Base-by-base conservation (phyloP, 345 rosid genomes). In the Geranium brycei region DNA sequence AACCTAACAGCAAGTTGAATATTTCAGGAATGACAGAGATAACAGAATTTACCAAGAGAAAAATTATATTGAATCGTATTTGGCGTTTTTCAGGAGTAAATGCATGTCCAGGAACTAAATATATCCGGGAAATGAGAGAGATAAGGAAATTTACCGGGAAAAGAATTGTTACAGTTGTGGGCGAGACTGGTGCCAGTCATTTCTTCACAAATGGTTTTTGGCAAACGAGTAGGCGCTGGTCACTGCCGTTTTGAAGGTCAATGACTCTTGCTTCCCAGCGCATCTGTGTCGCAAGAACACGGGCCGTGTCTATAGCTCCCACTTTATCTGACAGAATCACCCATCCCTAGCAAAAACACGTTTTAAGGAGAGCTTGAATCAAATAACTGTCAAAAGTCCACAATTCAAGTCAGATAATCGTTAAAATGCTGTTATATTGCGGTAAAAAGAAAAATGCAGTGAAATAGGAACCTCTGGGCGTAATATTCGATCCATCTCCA, bases 231-330 rank as follows among this genome's bases (percentile, higher is more conserved):
- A 91, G 85, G 58, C 97, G 83, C 75, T 93, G 92, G 75, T 93
- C 97, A 59, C 89, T 87, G 66, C 97, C 99, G 67, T 88, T 92
- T 72, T 93, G 96, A 68, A 87, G 83, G 81, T 87, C 96, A 15
- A 91, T 88, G 73, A 91, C 91, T 70, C 99, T 79, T 72, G 97
- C 97, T 85, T 93, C 97, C 99, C 97, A 93, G 19, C 87, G 85
- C 16, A 91, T 77, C 69, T 87, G 85, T 19, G 92, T 76, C 51
- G 87, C 88, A 64, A 91, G 81, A 68, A 76, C 69, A 4, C 97
- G 83, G 38, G 92, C 97, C 87, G 80, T 79, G 81, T 91, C 97
- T 55, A 91, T 83, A 55, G 80, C 77, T 73, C 86, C 92, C 73
- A 87, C 3, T 41, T 81, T 93, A 74, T 93, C 99, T 4, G 76